Conservation (phyloP, 169 alveolate species). For the Ichthyophthirius multifiliis region DNA sequence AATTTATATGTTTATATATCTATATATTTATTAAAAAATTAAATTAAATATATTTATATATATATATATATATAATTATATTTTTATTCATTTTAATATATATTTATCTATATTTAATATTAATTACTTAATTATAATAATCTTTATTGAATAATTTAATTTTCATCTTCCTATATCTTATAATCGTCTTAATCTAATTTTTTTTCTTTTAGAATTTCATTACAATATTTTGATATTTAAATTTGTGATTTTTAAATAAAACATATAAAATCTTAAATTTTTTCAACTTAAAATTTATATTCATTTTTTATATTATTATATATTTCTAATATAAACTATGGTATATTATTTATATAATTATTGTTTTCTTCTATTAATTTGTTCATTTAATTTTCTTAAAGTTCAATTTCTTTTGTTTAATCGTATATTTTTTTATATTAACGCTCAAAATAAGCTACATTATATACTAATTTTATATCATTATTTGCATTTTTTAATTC, state of each 20-base stretch:
- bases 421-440: background rate
- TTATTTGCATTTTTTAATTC: background rate
- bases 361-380: background rate
- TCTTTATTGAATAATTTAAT: background rate
- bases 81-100: background rate
- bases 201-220: background rate
- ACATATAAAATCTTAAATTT: background rate
- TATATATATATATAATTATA: background rate
- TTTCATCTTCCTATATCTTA: background rate
- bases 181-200: background rate
- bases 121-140: background rate
- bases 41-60: background rate
- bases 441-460: background rate
- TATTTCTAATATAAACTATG: background rate
- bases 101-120: background rate
- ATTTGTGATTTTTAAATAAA: background rate
- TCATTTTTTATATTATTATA: background rate
- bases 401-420: background rate
- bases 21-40: background rate
- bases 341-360: background rate
- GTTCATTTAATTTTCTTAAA: background rate
- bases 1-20: background rate
- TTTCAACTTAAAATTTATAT: background rate
- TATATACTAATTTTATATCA: background rate
- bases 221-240: background rate